Conservation (phyloP, 176 grass and related monocot genomes). For the Oryza australiensis region DNA sequence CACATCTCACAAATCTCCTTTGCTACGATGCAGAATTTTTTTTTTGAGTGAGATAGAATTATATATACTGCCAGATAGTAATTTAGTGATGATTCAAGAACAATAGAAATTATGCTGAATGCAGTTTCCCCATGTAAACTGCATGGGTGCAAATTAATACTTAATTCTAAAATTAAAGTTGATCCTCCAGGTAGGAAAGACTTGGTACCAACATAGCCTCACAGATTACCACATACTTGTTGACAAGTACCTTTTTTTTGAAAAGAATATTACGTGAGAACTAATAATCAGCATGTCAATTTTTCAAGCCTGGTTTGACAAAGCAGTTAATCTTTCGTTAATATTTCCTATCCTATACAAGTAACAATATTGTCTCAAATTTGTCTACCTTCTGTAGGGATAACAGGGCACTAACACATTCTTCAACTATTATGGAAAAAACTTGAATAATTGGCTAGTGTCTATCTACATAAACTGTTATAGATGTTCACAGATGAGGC, state of each 20-base stretch:
- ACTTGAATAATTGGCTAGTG: conserved; percentile 32
- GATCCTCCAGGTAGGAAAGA: neutral
- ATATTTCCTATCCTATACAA: conserved; percentile 31
- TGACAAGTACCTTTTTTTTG: neutral
- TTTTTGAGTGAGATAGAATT: neutral
- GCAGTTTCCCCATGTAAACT: neutral
- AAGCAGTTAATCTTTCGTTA: neutral
- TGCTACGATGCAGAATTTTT: too few relatives aligned
- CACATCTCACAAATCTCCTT: too few relatives aligned
- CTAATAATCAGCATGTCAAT: neutral
- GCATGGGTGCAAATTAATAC: neutral
- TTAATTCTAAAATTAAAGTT: neutral
- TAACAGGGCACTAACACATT: neutral
- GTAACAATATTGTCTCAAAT: conserved; percentile 18
- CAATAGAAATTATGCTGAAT: neutral
- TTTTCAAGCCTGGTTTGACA: conserved; percentile 15
- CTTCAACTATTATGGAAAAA: neutral
- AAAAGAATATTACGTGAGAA: conserved; percentile 1
- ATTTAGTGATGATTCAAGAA: neutral
- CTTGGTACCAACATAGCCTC: neutral
- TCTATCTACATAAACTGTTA: conserved; percentile 19
- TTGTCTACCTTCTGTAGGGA: conserved; percentile 11
- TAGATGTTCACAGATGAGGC: neutral
- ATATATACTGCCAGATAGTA: neutral
- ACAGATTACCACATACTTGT: neutral